Evolutionary conservation across 495 filamentous ascomycete species (phyloP).

Genomic region (Mytilinidion resinicola): DNA sequence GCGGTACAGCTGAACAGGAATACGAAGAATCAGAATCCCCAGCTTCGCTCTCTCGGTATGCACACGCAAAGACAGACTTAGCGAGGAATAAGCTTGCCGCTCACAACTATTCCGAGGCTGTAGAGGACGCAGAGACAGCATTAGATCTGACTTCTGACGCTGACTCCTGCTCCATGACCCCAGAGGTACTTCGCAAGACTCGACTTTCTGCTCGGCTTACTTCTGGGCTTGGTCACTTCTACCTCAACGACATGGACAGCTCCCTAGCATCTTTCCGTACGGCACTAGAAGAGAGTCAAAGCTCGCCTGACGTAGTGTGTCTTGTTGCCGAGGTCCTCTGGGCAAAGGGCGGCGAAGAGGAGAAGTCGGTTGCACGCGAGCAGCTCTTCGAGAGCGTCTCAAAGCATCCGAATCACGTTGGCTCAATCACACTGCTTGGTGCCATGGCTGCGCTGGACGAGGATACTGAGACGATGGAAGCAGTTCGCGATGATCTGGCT

Average conservation of each 20-base stretch:
- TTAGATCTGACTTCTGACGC: conserved; percentile 34
- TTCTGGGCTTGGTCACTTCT: conserved; percentile 74
- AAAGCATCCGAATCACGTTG: conserved; percentile 63
- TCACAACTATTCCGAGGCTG: conserved; percentile 55
- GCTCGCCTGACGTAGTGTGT: conserved; percentile 79
- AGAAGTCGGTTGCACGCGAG: conserved; percentile 67
- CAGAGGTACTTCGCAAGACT: conserved; percentile 52
- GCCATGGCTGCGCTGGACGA: conserved; percentile 73
- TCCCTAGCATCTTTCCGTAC: conserved; percentile 74
- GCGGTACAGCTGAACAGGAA: conserved; percentile 61
- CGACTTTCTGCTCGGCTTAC: conserved; percentile 82
- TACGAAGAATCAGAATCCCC: conserved; percentile 79
- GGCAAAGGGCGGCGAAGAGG: conserved; percentile 75
- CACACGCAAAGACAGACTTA: conserved; percentile 81
- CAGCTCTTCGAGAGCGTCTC: conserved; percentile 75
- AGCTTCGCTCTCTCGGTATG: conserved; percentile 63
- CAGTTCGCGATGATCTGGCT: conserved; percentile 72
- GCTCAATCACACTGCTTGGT: conserved; percentile 70
- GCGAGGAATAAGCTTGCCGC: conserved; percentile 69
- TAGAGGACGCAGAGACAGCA: conserved; percentile 49
- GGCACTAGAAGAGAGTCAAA: conserved; percentile 70
- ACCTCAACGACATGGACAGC: conserved; percentile 51
- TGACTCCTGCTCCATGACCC: conserved; percentile 50
- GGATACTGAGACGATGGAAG: conserved; percentile 70
- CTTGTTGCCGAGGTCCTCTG: conserved; percentile 85